These are phyloP conservation scores for Hirsutella thompsonii DNA, from an alignment of 2,329 filamentous ascomycete species.

Conservation along the genomic window DNA sequence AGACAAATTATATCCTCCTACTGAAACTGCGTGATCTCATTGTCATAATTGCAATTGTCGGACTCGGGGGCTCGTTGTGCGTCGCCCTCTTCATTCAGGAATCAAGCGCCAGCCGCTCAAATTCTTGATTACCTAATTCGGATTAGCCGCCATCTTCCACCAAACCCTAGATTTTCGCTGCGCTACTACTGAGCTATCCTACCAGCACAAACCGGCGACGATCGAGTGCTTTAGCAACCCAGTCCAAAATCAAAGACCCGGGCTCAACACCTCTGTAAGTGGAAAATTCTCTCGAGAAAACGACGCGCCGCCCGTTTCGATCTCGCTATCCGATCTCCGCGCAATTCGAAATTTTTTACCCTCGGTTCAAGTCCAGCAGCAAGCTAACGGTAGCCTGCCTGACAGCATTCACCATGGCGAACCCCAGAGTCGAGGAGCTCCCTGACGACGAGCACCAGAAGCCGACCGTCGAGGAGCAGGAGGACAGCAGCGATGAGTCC, in stretches of 20 bases:
- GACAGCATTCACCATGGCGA: slow-evolving; percentile 60
- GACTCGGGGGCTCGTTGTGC: background rate
- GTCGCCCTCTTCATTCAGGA: background rate
- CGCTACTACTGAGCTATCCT: slow-evolving; percentile 11
- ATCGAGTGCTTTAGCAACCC: slow-evolving; percentile 15
- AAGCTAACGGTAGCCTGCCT: background rate
- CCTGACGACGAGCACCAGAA: slow-evolving; percentile 83
- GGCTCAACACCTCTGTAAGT: slow-evolving; percentile 25
- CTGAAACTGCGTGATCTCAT: background rate
- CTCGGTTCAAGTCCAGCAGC: background rate
- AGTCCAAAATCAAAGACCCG: slow-evolving; percentile 18
- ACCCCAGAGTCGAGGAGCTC: slow-evolving; percentile 95
- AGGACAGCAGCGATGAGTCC: slow-evolving; percentile 61
- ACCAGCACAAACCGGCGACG: slow-evolving; percentile 24
- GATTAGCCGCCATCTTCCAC: slow-evolving; percentile 23
- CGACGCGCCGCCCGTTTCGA: background rate
- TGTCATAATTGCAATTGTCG: background rate
- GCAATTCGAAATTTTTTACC: slow-evolving; percentile 3
- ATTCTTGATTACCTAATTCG: slow-evolving; percentile 25
- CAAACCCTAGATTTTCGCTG: slow-evolving; percentile 34
- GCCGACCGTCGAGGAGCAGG: slow-evolving; percentile 62
- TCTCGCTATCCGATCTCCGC: background rate
- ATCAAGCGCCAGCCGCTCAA: background rate
- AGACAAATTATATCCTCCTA: background rate
- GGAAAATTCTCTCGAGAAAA: slow-evolving; percentile 6